Evolutionary conservation across 176 grass and related monocot genomes (phyloP).

Genomic region (Zizania latifolia): DNA sequence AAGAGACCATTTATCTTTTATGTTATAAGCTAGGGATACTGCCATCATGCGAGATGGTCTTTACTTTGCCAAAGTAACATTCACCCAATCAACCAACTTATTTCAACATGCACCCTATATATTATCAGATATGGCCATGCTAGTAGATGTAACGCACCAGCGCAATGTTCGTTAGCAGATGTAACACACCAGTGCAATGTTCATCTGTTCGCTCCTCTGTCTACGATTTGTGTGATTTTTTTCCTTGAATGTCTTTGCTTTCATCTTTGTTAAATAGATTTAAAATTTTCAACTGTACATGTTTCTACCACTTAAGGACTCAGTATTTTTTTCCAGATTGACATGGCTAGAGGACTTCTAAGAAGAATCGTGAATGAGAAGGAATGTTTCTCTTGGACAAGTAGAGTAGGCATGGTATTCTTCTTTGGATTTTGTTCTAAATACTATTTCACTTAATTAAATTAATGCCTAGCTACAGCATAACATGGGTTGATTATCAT

Average conservation of each 20-base stretch:
- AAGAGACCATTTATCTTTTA: too few species aligned
- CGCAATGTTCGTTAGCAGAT: too few species aligned
- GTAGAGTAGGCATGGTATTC: conserved; percentile 83
- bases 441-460: conserved; percentile 10
- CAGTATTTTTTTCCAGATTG: conserved; percentile 47
- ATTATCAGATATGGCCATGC: not conserved
- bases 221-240: not conserved
- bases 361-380: conserved; percentile 58
- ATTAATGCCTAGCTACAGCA: not conserved
- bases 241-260: conserved; percentile 1
- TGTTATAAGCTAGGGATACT: too few species aligned
- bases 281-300: conserved; percentile 23
- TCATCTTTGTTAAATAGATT: not conserved
- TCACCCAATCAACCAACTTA: not conserved
- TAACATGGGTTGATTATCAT: not conserved
- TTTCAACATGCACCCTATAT: not conserved
- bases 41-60: too few species aligned
- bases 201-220: not conserved
- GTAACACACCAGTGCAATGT: not conserved
- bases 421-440: not conserved
- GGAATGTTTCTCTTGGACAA: conserved; percentile 80
- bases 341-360: conserved; percentile 75
- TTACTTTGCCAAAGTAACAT: too few species aligned
- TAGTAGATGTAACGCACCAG: not conserved
- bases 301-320: not conserved